phyloP scores from a whole-genome alignment of 2,329 filamentous ascomycete genomes.

The Calonectria fujianensis region DNA sequence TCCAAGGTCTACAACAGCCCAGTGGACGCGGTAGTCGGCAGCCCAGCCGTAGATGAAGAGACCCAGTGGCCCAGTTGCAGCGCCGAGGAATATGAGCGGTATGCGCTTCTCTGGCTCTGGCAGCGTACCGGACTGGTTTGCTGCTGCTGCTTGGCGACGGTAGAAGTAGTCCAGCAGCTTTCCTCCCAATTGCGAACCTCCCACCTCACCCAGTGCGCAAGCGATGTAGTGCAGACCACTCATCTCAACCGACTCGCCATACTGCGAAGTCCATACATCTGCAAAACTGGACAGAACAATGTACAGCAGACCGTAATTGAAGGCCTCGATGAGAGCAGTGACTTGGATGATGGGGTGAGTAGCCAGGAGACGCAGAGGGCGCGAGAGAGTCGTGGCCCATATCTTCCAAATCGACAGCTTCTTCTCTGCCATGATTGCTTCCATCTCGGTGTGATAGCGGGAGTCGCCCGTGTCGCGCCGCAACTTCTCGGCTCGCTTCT shows the following conservation, averaged over 20 bases:
- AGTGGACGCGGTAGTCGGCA: conserved; percentile 60
- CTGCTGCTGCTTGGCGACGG: background rate
- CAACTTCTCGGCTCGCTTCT: conserved; percentile 56
- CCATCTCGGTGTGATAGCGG: conserved; percentile 62
- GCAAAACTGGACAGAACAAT: conserved; percentile 79
- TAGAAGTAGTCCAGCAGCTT: conserved; percentile 65
- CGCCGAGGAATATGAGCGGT: conserved; percentile 59
- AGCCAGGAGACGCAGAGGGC: conserved; percentile 73
- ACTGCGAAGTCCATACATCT: conserved; percentile 72
- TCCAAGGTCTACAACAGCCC: conserved; percentile 62
- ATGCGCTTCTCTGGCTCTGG: conserved; percentile 53
- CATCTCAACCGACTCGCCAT: conserved; percentile 73
- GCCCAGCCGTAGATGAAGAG: conserved; percentile 67
- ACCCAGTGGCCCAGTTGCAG: conserved; percentile 63
- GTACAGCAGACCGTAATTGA: conserved; percentile 78
- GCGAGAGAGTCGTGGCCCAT: conserved; percentile 63
- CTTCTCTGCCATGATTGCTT: conserved; percentile 52
- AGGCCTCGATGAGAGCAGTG: conserved; percentile 72
- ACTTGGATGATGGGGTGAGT: conserved; percentile 78
- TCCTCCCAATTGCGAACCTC: conserved; percentile 70
- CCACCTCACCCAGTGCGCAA: conserved; percentile 77
- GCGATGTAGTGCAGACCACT: conserved; percentile 80
- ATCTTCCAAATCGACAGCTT: conserved; percentile 54
- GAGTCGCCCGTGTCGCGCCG: conserved; percentile 57
- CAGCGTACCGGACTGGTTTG: conserved; percentile 27